phyloP scores from a whole-genome alignment of 2,329 filamentous ascomycete species.

The Penicillium rolfsii region DNA sequence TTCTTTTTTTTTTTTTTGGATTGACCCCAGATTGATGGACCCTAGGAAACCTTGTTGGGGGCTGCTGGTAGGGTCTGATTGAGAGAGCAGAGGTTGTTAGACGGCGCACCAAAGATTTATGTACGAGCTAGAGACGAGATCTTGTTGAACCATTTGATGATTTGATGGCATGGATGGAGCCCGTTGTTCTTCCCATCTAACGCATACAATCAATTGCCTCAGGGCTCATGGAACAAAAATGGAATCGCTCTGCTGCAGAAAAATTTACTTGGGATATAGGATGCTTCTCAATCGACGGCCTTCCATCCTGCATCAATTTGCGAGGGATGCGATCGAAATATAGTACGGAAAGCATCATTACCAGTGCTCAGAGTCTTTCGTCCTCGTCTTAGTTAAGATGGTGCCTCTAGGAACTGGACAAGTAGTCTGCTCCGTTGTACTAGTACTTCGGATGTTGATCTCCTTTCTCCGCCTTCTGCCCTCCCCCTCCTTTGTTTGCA shows the following conservation, averaged over 20 bases:
- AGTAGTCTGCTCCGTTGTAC: too few relatives aligned
- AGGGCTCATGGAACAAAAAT: not conserved
- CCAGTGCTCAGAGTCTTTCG: not conserved
- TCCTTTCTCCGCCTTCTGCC: constrained; percentile 19
- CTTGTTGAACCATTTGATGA: not conserved
- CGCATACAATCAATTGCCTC: not conserved
- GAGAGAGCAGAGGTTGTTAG: not conserved
- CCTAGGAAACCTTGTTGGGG: not conserved
- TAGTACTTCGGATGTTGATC: constrained; percentile 22
- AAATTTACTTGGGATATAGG: not conserved
- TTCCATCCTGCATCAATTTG: not conserved
- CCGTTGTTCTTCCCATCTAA: not conserved
- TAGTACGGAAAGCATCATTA: not conserved
- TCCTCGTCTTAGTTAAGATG: not conserved
- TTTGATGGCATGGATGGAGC: not conserved
- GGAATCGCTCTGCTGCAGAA: not conserved
- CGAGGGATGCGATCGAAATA: not conserved
- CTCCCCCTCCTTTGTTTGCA: constrained; percentile 27
- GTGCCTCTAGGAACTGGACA: too few relatives aligned
- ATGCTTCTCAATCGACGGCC: not conserved
- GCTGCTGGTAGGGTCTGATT: not conserved
- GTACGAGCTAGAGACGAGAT: not conserved
- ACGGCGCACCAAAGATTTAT: not conserved
- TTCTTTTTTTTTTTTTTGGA: not conserved
- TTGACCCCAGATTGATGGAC: constrained; percentile 6